A percentile compares a stretch with the other conserved stretches of the same genome.
Evolutionary conservation across 1,139 yeast species (phyloP).

Genomic region (Blastobotrys aristatus): DNA sequence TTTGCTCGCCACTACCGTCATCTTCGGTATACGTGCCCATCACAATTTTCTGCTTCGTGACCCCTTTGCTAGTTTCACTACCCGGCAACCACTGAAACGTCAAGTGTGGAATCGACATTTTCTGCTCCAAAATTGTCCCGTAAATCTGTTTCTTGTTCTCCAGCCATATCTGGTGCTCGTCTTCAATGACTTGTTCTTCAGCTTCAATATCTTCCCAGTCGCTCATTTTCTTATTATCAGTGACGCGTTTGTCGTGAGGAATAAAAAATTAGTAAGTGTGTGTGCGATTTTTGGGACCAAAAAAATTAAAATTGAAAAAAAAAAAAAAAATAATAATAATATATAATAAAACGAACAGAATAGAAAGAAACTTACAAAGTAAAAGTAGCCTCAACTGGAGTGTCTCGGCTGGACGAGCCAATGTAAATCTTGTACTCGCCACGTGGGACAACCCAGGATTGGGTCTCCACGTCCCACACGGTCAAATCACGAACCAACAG

Average conservation of each 20-base stretch:
- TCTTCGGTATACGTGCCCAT: slow-evolving; percentile 12
- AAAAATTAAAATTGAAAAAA: background rate
- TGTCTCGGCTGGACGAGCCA: slow-evolving; percentile 49
- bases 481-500: slow-evolving; percentile 53
- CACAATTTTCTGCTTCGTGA: slow-evolving; percentile 8
- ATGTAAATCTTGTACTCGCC: slow-evolving; percentile 54
- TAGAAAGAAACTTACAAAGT: too few species aligned
- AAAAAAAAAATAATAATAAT: background rate
- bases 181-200: slow-evolving; percentile 3
- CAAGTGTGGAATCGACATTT: slow-evolving; percentile 9
- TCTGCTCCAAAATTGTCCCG: slow-evolving; percentile 11
- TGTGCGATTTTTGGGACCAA: background rate
- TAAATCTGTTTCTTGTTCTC: slow-evolving; percentile 10
- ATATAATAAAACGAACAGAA: too few species aligned
- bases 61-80: background rate
- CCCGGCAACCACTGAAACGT: slow-evolving; percentile 18
- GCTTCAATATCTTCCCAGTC: slow-evolving; percentile 5
- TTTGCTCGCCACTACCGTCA: background rate
- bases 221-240: background rate
- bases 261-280: background rate
- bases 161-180: slow-evolving; percentile 13
- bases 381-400: slow-evolving; percentile 36
- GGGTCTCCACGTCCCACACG: slow-evolving; percentile 53
- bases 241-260: background rate
- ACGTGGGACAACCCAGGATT: slow-evolving; percentile 57